Evolutionary conservation across 768 basidiomycete species (phyloP).

Genomic region (Boletus sp.): DNA sequence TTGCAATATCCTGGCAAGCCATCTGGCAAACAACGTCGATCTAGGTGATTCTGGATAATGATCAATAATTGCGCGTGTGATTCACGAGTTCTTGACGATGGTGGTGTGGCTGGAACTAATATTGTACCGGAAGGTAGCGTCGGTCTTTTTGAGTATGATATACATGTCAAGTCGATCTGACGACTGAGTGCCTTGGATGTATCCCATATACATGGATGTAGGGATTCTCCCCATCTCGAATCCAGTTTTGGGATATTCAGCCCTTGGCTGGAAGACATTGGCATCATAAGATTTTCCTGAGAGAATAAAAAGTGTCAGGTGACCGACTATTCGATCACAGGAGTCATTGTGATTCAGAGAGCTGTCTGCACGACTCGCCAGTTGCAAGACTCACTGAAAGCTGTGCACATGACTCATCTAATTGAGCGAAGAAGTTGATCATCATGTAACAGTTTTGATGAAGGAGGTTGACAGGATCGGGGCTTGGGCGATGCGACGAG

Average conservation of each 20-base stretch:
- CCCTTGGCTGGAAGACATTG: not conserved
- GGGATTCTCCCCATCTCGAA: not conserved
- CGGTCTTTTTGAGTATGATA: not conserved
- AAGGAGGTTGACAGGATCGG: not conserved
- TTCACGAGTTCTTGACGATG: not conserved
- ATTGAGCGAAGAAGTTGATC: no score
- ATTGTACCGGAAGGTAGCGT: not conserved
- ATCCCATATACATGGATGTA: not conserved
- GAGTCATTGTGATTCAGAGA: no score
- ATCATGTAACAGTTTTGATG: not conserved
- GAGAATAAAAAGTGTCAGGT: not conserved
- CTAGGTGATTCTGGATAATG: not conserved
- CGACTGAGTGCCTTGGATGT: not conserved
- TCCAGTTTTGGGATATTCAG: not conserved
- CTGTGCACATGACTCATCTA: not conserved
- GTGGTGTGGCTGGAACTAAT: not conserved
- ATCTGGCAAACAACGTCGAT: not conserved
- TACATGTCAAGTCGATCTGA: not conserved
- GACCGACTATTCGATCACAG: no score
- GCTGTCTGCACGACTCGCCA: not conserved
- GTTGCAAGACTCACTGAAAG: not conserved
- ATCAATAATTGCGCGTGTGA: not conserved
- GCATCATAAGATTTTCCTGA: not conserved
- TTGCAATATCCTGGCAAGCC: not conserved
- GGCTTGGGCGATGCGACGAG: not conserved